Evolutionary conservation across 192 early-diverging fungal genomes (phyloP).

Genomic region (Lunasporangiospora selenospora): DNA sequence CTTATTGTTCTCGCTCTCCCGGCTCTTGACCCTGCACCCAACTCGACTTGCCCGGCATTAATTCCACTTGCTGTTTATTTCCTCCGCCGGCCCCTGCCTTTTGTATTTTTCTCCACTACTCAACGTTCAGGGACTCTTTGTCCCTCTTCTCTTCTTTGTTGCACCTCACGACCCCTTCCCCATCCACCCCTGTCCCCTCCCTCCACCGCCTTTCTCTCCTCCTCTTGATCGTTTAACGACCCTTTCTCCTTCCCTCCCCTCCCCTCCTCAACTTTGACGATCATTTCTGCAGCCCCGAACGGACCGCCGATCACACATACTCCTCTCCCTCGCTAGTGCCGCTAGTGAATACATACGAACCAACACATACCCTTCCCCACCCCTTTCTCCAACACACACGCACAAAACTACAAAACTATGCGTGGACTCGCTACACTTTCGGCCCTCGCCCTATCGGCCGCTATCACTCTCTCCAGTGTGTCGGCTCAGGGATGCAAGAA

Average conservation of each 20-base stretch:
- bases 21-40: too few relatives aligned
- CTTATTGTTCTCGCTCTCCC: too few relatives aligned
- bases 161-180: too few relatives aligned
- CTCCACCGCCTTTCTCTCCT: neutral
- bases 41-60: too few relatives aligned
- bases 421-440: conserved; percentile 6
- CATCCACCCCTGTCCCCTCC: neutral
- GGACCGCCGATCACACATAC: too few relatives aligned
- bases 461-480: conserved; percentile 3
- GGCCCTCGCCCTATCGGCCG: conserved; percentile 12
- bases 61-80: neutral
- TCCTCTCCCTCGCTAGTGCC: too few relatives aligned
- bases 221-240: too few relatives aligned
- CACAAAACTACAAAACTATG: conserved; percentile 3
- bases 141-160: too few relatives aligned
- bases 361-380: neutral
- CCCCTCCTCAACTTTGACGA: neutral
- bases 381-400: neutral
- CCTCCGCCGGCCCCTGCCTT: neutral
- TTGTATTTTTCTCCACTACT: neutral
- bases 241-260: neutral
- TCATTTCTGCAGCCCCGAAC: too few relatives aligned
- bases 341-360: too few relatives aligned
- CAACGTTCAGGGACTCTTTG: neutral
- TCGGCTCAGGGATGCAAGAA: conserved; percentile 7